A percentile compares a stretch with the other conserved stretches of the same genome.
These are phyloP conservation scores for Kalanchoe fedtschenkoi DNA, from an alignment of 164 flowering plant genomes.

Conservation along the genomic window DNA sequence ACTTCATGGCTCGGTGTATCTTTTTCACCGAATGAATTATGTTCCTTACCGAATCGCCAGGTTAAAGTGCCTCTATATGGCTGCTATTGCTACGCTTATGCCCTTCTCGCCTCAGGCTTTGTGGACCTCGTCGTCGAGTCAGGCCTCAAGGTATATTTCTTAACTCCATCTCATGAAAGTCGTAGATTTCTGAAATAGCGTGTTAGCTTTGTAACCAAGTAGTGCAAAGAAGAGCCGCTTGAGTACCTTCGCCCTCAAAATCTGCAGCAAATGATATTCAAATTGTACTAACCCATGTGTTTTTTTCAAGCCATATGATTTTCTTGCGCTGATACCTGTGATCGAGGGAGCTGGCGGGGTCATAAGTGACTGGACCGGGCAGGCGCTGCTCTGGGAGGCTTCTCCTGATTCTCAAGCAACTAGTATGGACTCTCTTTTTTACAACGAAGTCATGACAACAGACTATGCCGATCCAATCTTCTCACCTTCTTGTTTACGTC, in stretches of 20 bases:
- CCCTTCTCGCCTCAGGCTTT: constrained; percentile 83
- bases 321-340: not conserved
- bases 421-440: not conserved
- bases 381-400: not conserved
- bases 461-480: not conserved
- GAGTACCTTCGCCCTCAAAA: not conserved
- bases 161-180: not conserved
- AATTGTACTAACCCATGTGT: not conserved
- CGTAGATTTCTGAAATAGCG: not conserved
- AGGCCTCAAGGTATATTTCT: constrained; percentile 76
- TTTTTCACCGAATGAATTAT: not conserved
- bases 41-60: constrained; percentile 24
- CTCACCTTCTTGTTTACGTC: not conserved
- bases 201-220: not conserved
- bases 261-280: too few relatives aligned
- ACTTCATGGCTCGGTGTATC: not conserved
- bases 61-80: constrained; percentile 96
- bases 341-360: not conserved
- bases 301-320: not conserved
- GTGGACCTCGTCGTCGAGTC: constrained; percentile 96
- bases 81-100: constrained; percentile 98
- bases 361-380: not conserved
- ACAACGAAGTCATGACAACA: too few relatives aligned
- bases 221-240: too few relatives aligned
- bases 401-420: not conserved